These are phyloP conservation scores for Fonsecaea monophora DNA, from an alignment of 2,329 filamentous ascomycete genomes.

Conservation along the genomic window DNA sequence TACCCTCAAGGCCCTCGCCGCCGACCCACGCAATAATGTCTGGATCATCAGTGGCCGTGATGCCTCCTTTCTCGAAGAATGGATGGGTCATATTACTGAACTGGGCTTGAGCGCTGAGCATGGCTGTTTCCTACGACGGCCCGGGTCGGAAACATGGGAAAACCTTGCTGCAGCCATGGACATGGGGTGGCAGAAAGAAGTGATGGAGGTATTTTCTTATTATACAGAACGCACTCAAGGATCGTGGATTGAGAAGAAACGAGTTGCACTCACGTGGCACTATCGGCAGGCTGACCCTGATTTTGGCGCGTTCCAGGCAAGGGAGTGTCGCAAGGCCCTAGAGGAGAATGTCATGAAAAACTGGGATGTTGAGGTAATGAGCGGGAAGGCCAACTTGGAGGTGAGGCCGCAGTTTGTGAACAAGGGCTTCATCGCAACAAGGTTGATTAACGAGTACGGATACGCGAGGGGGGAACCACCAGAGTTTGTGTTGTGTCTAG, in stretches of 20 bases:
- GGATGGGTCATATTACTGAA: slow-evolving; percentile 87
- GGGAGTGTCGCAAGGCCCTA: slow-evolving; percentile 80
- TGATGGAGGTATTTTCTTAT: slow-evolving; percentile 81
- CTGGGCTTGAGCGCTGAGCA: slow-evolving; percentile 97
- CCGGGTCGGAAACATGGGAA: slow-evolving; percentile 78
- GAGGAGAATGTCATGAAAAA: slow-evolving; percentile 75
- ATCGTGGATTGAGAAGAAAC: slow-evolving; percentile 92
- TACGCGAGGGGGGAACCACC: slow-evolving; percentile 63
- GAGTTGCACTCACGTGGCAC: slow-evolving; percentile 95
- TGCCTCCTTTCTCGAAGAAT: slow-evolving; percentile 86
- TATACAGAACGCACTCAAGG: slow-evolving; percentile 88
- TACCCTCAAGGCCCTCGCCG: slow-evolving; percentile 77
- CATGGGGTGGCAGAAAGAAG: slow-evolving; percentile 91
- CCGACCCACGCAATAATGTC: slow-evolving; percentile 83
- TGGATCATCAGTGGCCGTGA: slow-evolving; percentile 98
- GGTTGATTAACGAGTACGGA: slow-evolving; percentile 76
- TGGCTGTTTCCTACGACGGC: slow-evolving; percentile 90
- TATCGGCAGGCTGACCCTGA: slow-evolving; percentile 91
- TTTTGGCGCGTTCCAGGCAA: slow-evolving; percentile 78
- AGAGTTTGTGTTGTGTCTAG: slow-evolving; percentile 88
- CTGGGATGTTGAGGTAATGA: slow-evolving; percentile 96
- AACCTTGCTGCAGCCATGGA: slow-evolving; percentile 85
- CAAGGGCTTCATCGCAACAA: slow-evolving; percentile 93
- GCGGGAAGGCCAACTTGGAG: slow-evolving; percentile 94
- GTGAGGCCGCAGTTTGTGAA: slow-evolving; percentile 97